Evolutionary conservation across 2,329 filamentous ascomycete species (phyloP).

Genomic region (Lasiodiplodia citricola): DNA sequence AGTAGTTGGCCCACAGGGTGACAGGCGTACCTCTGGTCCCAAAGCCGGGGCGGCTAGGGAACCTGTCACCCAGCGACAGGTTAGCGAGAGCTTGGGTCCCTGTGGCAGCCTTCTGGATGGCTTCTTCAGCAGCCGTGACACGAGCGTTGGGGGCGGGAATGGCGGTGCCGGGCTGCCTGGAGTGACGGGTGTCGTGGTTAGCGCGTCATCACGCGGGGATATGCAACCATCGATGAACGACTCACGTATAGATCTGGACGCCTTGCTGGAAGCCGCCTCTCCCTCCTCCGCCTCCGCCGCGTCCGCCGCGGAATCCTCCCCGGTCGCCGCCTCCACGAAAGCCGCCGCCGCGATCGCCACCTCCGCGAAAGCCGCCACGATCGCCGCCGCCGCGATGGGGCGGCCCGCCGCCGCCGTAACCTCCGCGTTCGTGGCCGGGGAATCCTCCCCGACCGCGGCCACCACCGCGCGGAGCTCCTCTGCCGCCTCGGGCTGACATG

Average conservation of each 20-base stretch:
- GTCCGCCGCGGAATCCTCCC: conserved; percentile 29
- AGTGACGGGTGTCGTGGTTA: not conserved
- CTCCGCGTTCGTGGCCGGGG: not conserved
- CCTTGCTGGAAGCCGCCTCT: conserved; percentile 5
- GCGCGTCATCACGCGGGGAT: not conserved
- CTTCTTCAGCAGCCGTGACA: conserved; percentile 30
- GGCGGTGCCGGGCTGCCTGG: not conserved
- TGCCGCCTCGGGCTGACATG: conserved; percentile 6
- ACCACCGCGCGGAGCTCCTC: conserved; percentile 9
- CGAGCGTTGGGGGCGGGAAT: conserved; percentile 11
- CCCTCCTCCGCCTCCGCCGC: conserved; percentile 24
- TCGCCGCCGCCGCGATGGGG: not conserved
- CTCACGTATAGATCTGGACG: conserved; percentile 7
- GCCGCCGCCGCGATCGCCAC: conserved; percentile 26
- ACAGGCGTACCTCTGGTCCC: conserved; percentile 46
- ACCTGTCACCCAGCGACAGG: conserved; percentile 26
- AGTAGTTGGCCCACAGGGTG: conserved; percentile 49
- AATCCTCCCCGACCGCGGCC: conserved; percentile 5
- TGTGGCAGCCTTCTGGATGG: conserved; percentile 36
- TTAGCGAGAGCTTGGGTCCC: conserved; percentile 33
- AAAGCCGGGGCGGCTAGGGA: conserved; percentile 38
- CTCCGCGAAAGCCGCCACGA: not conserved
- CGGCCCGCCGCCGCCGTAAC: not conserved
- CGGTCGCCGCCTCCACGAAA: conserved; percentile 5
- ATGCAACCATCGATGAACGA: not conserved